phyloP scores from a whole-genome alignment of 805 yeast species.

The Diddensiella caesifluorescens region DNA sequence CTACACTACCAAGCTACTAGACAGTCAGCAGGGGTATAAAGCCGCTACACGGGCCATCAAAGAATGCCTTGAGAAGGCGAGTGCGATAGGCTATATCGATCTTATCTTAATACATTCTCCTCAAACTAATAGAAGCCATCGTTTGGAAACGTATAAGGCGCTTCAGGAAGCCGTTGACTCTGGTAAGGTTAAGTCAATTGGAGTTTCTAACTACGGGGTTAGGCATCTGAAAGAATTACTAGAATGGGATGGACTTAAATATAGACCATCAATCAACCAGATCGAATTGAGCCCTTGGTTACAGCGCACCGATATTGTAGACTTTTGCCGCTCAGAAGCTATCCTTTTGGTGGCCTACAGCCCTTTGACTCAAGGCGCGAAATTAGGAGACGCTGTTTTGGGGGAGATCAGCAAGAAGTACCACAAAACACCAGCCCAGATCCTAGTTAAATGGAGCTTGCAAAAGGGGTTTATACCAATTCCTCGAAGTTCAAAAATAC shows the following conservation, averaged over 20 bases:
- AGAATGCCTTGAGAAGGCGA: slow-evolving; percentile 46
- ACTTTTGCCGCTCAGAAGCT: slow-evolving; percentile 51
- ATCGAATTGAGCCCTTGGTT: slow-evolving; percentile 86
- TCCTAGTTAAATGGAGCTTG: slow-evolving; percentile 46
- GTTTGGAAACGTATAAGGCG: slow-evolving; percentile 51
- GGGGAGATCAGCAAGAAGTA: slow-evolving; percentile 37
- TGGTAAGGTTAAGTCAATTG: slow-evolving; percentile 49
- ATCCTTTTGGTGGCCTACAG: slow-evolving; percentile 71
- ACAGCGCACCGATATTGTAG: slow-evolving; percentile 58
- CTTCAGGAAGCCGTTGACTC: slow-evolving; percentile 49
- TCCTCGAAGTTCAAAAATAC: slow-evolving; percentile 60
- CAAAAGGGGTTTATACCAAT: slow-evolving; percentile 56
- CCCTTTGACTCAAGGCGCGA: slow-evolving; percentile 70
- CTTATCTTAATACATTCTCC: slow-evolving; percentile 61
- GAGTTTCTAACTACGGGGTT: slow-evolving; percentile 60
- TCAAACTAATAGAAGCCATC: slow-evolving; percentile 17
- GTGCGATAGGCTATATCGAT: slow-evolving; percentile 52
- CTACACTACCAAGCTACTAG: slow-evolving; percentile 64
- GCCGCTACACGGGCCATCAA: slow-evolving; percentile 42
- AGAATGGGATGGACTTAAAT: slow-evolving; percentile 41
- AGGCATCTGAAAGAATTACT: slow-evolving; percentile 52
- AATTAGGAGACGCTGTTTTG: slow-evolving; percentile 33
- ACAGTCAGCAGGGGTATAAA: slow-evolving; percentile 47
- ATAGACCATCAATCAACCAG: slow-evolving; percentile 71
- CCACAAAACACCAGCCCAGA: slow-evolving; percentile 40